Conservation (phyloP, 257 asterid genomes). For the Nicotiana sylvestris region DNA sequence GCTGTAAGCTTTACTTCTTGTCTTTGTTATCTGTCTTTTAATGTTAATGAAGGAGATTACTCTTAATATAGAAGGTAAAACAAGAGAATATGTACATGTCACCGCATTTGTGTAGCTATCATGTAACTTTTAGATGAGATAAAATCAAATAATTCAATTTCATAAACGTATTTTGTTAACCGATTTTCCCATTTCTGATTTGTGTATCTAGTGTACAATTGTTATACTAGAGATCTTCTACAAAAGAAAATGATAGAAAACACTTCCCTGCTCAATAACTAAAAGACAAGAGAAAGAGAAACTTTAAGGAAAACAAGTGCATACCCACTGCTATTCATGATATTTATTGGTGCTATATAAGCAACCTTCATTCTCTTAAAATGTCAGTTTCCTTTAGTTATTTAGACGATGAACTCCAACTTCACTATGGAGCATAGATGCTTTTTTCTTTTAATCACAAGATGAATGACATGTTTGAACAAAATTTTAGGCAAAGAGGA, state of each 20-base stretch:
- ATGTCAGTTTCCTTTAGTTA: neutral
- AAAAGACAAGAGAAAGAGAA: neutral
- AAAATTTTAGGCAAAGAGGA: conserved; percentile 62
- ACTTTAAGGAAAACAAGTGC: neutral
- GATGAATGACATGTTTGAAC: conserved; percentile 2
- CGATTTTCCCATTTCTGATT: neutral
- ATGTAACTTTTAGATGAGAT: neutral
- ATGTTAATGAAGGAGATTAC: neutral
- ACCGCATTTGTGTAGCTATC: neutral
- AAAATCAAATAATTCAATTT: neutral
- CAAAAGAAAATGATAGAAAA: neutral
- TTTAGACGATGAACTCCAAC: neutral
- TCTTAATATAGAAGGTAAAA: neutral
- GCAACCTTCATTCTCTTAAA: neutral
- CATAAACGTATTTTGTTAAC: neutral
- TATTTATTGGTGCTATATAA: neutral
- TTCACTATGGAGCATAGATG: neutral
- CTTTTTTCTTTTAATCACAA: neutral
- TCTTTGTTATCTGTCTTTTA: neutral
- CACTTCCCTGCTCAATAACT: neutral
- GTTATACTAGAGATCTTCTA: neutral
- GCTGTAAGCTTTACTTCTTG: conserved; percentile 51
- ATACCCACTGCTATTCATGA: neutral
- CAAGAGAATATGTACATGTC: neutral
- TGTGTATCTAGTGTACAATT: neutral